Conservation (phyloP, 1,284 basidiomycete genomes). For the Grifola frondosa region DNA sequence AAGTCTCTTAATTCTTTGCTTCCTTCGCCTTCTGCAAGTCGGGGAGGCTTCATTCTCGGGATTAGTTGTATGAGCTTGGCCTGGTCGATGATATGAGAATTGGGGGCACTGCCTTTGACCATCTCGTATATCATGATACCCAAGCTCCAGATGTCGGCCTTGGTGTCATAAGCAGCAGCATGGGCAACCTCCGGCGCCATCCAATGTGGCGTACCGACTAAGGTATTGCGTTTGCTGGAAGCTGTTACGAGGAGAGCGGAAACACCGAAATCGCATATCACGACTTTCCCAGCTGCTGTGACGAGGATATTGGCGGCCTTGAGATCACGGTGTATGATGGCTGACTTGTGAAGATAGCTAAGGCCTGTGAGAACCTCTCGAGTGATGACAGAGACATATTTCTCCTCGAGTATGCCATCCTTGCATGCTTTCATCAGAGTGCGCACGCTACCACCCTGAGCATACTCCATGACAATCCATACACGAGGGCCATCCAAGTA, state of each 20-base stretch:
- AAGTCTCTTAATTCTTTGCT: conserved; percentile 90
- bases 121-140: conserved; percentile 96
- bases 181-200: conserved; percentile 98
- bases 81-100: conserved; percentile 79
- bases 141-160: conserved; percentile 96
- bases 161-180: conserved; percentile 86
- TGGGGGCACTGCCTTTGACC: conserved; percentile 90
- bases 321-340: conserved; percentile 96
- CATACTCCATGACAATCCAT: conserved; percentile 99
- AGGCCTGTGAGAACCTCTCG: conserved; percentile 89
- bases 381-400: conserved; percentile 84
- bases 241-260: conserved; percentile 88
- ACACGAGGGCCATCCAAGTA: conserved; percentile 92
- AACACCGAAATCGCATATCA: conserved; percentile 97
- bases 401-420: conserved; percentile 85
- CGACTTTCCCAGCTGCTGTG: conserved; percentile 83
- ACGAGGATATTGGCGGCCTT: conserved; percentile 96
- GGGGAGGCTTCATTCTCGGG: conserved; percentile 83
- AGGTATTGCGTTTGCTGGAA: conserved; percentile 89
- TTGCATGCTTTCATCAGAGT: conserved; percentile 86
- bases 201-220: conserved; percentile 97
- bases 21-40: conserved; percentile 75
- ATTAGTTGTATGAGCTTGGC: conserved; percentile 92
- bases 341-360: conserved; percentile 86
- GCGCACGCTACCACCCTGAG: conserved; percentile 92